phyloP scores from a whole-genome alignment of 192 early-diverging fungal species.

The Entomortierella lignicola region DNA sequence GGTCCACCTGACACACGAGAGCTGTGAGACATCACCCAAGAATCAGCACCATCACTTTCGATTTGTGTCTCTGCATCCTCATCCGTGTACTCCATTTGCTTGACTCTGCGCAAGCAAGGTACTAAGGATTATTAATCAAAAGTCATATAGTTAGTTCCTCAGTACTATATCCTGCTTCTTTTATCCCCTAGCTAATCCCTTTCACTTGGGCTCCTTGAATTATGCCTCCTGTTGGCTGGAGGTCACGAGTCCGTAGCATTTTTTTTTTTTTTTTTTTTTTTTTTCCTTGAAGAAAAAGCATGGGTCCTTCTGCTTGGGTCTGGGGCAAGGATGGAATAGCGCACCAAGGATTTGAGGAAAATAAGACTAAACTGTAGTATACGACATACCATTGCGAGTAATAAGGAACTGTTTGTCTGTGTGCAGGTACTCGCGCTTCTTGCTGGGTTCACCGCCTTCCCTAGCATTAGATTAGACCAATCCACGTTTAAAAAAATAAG shows the following conservation, averaged over 20 bases:
- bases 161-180: neutral
- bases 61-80: slow-evolving; percentile 69
- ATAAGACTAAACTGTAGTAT: neutral
- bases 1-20: slow-evolving; percentile 59
- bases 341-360: neutral
- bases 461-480: slow-evolving; percentile 30
- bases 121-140: slow-evolving; percentile 59
- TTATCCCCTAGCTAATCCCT: too few relatives aligned
- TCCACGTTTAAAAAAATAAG: neutral
- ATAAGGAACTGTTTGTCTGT: slow-evolving; percentile 95
- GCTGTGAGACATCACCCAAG: slow-evolving; percentile 90
- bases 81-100: slow-evolving; percentile 80
- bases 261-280: neutral
- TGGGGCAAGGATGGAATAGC: neutral
- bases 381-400: slow-evolving; percentile 81
- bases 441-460: slow-evolving; percentile 71
- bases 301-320: slow-evolving; percentile 5
- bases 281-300: slow-evolving; percentile 6
- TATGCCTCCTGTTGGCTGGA: slow-evolving; percentile 18
- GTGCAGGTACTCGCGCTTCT: slow-evolving; percentile 85
- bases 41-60: slow-evolving; percentile 73
- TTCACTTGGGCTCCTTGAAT: slow-evolving; percentile 26
- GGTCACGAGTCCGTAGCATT: slow-evolving; percentile 30
- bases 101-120: slow-evolving; percentile 89
- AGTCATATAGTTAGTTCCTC: too few relatives aligned